Base-by-base conservation (phyloP, 1,284 basidiomycete species). In the Dichomitus squalens region DNA sequence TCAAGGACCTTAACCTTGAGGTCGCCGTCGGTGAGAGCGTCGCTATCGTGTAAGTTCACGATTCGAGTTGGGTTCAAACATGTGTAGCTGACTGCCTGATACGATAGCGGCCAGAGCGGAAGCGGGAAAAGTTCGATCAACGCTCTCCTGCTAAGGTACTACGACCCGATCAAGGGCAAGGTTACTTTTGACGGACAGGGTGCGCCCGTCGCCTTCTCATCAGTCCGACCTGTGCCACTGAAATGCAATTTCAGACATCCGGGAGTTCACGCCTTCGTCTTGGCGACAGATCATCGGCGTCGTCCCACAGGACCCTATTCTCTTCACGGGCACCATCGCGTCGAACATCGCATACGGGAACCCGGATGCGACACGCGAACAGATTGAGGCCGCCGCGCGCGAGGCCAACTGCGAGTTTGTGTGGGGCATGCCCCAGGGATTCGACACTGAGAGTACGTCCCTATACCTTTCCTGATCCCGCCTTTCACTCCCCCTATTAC, bases 401-500 rank as follows among this genome's bases (percentile, higher is more conserved):
- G 83, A 92, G 61, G 96, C 96, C 3, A 97, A 98, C 68, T 98
- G 96, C 73, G 94, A 96, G 66, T 99, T 98, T 69, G 89, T 99
- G 40, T 92, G 92, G 85, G 86, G 88, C 2, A 85, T 99, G 79
- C 95, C 96, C 11, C 80, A 93, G 55, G 93, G 89, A 0, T 89
- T 92, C 59, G 88, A 92, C 61, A 93, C 92, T 0, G 76, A 84
- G 60, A 87, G 86, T 88, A 60, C 60, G 81, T 70, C 39, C 21
- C n/a, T 8, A n/a, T n/a, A n/a, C n/a, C n/a, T n/a, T n/a, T n/a
- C n/a, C n/a, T n/a, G n/a, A n/a, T n/a, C n/a, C n/a, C n/a, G n/a
- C 25, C 21, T 21, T 72, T 12, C 74, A 76, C 57, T 76, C 77
- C 1, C 69, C 76, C 20, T 16, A 12, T 27, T 14, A 14, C n/a